Percentiles rank a stretch among this genome's conserved stretches.
Conservation (phyloP, 371 early-diverging fungal genomes). For the Paraphysoderma sedebokerense region DNA sequence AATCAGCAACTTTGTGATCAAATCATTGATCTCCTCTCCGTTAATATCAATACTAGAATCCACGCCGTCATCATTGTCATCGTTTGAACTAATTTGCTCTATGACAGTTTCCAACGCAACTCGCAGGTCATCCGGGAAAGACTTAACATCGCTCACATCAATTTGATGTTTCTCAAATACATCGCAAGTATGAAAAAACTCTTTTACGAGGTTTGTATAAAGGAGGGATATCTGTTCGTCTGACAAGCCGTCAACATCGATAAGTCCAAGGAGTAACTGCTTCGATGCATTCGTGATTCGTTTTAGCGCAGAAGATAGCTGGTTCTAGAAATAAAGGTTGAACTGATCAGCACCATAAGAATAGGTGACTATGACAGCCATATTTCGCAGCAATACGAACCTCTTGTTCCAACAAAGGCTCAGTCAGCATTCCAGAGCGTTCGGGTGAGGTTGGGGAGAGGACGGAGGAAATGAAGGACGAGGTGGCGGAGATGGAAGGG, state of each 20-base stretch:
- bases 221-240: conserved; percentile 1
- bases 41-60: not conserved
- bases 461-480: too few relatives aligned
- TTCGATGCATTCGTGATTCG: not conserved
- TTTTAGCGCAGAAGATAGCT: too few relatives aligned
- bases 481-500: too few relatives aligned
- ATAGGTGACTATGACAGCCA: too few relatives aligned
- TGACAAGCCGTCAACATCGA: not conserved
- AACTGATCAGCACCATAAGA: too few relatives aligned
- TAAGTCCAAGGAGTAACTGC: not conserved
- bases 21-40: not conserved
- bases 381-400: too few relatives aligned
- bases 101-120: not conserved
- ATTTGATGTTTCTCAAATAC: not conserved
- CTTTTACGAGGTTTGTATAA: not conserved
- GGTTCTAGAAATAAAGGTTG: too few relatives aligned
- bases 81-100: not conserved
- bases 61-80: not conserved
- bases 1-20: not conserved
- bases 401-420: too few relatives aligned
- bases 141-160: not conserved
- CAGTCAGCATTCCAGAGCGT: too few relatives aligned
- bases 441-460: too few relatives aligned
- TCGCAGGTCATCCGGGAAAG: not conserved
- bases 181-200: not conserved